A percentile compares a stretch with the other conserved stretches of the same genome.
phyloP scores from a whole-genome alignment of 139 green algal genomes.

The Choricystis sp. region DNA sequence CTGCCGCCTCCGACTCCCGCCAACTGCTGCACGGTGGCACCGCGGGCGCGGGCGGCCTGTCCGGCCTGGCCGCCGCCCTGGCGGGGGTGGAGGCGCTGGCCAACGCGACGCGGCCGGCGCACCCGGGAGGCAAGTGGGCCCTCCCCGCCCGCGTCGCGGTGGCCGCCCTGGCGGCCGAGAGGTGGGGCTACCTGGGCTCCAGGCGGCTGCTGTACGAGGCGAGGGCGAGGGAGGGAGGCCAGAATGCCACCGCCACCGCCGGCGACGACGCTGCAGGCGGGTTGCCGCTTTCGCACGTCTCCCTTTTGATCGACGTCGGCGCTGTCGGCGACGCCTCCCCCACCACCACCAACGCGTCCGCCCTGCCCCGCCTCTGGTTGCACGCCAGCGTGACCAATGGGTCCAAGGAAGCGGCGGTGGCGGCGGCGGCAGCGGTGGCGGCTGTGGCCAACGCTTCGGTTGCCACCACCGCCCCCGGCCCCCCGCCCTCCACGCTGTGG shows the following conservation, averaged over 20 bases:
- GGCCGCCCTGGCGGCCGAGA: constrained; percentile 43
- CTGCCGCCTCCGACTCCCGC: constrained; percentile 29
- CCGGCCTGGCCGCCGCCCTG: constrained; percentile 52
- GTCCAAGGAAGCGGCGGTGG: neutral
- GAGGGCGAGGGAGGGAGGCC: no score
- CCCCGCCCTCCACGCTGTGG: neutral
- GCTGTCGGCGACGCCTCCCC: neutral
- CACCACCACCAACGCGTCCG: no score
- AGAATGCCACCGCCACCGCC: constrained; percentile 15
- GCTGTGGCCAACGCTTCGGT: no score
- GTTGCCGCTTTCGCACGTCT: neutral
- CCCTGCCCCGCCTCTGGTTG: no score
- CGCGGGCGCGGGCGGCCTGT: constrained; percentile 32
- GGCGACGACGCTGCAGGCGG: constrained; percentile 2
- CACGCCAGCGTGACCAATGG: no score
- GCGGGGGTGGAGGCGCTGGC: constrained; percentile 35
- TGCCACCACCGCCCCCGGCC: neutral
- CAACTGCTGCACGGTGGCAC: constrained; percentile 39
- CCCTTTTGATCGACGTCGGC: neutral
- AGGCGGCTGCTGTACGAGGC: constrained; percentile 41
- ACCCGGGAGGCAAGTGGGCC: neutral
- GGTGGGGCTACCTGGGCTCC: constrained; percentile 44
- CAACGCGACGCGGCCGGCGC: neutral
- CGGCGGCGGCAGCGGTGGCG: no score
- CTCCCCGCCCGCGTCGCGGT: constrained; percentile 32